Evolutionary conservation across 805 yeast genomes (phyloP).

Genomic region (Saturnispora mendoncae): DNA sequence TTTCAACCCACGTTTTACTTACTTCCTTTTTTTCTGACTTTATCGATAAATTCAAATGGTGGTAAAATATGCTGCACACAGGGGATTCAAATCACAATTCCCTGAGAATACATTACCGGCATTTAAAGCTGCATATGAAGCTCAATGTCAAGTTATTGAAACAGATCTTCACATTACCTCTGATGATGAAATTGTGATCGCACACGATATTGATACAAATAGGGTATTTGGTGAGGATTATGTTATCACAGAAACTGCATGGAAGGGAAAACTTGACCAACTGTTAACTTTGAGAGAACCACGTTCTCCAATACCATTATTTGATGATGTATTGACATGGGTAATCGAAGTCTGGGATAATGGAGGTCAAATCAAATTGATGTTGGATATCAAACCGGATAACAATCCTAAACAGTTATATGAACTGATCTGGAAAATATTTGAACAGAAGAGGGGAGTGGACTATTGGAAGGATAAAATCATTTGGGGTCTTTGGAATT

Average conservation of each 20-base stretch:
- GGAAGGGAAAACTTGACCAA: slow-evolving; percentile 21
- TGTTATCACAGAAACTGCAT: slow-evolving; percentile 22
- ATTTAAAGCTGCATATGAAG: slow-evolving; percentile 28
- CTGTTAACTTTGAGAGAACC: slow-evolving; percentile 28
- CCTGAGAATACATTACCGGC: slow-evolving; percentile 33
- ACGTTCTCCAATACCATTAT: slow-evolving; percentile 26
- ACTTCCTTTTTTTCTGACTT: neutral
- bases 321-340: slow-evolving; percentile 28
- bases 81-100: slow-evolving; percentile 20
- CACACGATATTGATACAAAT: slow-evolving; percentile 29
- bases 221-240: slow-evolving; percentile 28
- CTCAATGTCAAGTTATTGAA: slow-evolving; percentile 29
- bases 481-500: slow-evolving; percentile 32
- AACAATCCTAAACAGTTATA: slow-evolving; percentile 24
- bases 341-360: slow-evolving; percentile 34
- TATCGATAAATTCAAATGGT: neutral
- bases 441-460: slow-evolving; percentile 18
- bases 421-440: slow-evolving; percentile 19
- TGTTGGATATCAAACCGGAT: slow-evolving; percentile 30
- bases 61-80: slow-evolving; percentile 6
- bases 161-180: slow-evolving; percentile 31
- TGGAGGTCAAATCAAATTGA: slow-evolving; percentile 32
- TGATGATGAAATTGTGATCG: slow-evolving; percentile 28
- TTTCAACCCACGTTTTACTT: too few relatives aligned
- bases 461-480: slow-evolving; percentile 29